Conservation (phyloP, 345 rosid species). For the Iberis pinnata region DNA sequence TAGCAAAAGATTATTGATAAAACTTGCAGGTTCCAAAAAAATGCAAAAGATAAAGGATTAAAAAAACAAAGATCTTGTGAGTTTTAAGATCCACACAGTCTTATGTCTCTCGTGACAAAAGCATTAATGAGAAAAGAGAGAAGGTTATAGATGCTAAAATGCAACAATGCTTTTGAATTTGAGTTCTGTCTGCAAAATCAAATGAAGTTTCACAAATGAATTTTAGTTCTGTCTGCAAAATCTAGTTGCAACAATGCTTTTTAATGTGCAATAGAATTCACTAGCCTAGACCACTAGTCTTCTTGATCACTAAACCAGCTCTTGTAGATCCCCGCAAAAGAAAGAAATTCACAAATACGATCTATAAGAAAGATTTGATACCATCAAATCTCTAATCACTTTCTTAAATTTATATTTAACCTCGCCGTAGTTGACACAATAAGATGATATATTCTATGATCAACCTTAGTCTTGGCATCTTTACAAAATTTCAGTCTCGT, state of each 20-base stretch:
- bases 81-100: too few relatives aligned
- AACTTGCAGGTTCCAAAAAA: too few relatives aligned
- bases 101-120: conserved; percentile 23
- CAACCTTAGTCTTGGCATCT: conserved; percentile 54
- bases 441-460: conserved; percentile 64
- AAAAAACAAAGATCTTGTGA: too few relatives aligned
- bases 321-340: conserved; percentile 84
- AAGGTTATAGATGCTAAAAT: too few relatives aligned
- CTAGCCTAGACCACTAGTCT: too few relatives aligned
- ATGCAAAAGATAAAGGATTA: too few relatives aligned
- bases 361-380: neutral
- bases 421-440: conserved; percentile 65
- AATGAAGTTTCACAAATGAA: conserved; percentile 79
- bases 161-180: conserved; percentile 74
- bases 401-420: too few relatives aligned
- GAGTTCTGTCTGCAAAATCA: conserved; percentile 78
- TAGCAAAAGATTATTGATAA: too few relatives aligned
- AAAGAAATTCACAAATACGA: neutral
- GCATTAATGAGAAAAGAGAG: conserved; percentile 29
- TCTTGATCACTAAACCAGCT: conserved; percentile 57
- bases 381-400: neutral
- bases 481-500: conserved; percentile 59
- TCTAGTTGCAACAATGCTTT: too few relatives aligned
- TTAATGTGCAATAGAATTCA: too few relatives aligned
- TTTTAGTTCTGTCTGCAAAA: too few relatives aligned